Evolutionary conservation across 164 flowering plant genomes (phyloP), one percentile per base, ranked within the genome.

Genomic region (Aristolochia contorta): DNA sequence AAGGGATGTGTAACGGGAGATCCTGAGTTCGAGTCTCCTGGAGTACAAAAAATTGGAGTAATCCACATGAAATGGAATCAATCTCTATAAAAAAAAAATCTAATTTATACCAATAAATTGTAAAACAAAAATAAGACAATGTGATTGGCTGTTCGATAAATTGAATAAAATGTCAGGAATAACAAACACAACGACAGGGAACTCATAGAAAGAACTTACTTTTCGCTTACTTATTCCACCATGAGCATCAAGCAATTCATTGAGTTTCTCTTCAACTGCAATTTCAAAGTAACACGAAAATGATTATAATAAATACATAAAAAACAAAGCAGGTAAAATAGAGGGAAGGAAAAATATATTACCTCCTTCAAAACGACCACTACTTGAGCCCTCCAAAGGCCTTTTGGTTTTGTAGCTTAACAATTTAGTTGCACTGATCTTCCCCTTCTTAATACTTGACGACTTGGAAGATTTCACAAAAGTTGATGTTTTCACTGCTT

Each of bases 151-250:
- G 7, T 50, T 50, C 12, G 19, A 10, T 9, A 48, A 20, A 48
- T 50, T 3, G 22, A n/a, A 19, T n/a, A n/a, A 50, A 50, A n/a
- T 18, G 14, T 50, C 20, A 50, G 22, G 22, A 50, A 8, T 7
- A n/a, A 50, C 1, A 50, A 50, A 18, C 22, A 19, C 54, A 50
- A 53, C 10, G 12, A 23, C 23, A 61, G 18, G 30, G 24, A 37
- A 49, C n/a, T n/a, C n/a, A 59, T 13, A 53, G 50, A 67, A 12
- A 46, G 5, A 59, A 68, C 85, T 77, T 65, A 93, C 99, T 74
- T 82, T 90, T 20, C 91, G 74, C 71, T 78, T 88, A 80, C 89
- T 86, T 65, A 94, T 86, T 47, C 97, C 99, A 16, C 97, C 97
- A 25, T 81, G 85, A 68, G 72, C 68, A 80, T 88, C 92, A 45